Base-by-base conservation (phyloP, 2,329 filamentous ascomycete genomes). In the Zelopaecilomyces penicillatus region DNA sequence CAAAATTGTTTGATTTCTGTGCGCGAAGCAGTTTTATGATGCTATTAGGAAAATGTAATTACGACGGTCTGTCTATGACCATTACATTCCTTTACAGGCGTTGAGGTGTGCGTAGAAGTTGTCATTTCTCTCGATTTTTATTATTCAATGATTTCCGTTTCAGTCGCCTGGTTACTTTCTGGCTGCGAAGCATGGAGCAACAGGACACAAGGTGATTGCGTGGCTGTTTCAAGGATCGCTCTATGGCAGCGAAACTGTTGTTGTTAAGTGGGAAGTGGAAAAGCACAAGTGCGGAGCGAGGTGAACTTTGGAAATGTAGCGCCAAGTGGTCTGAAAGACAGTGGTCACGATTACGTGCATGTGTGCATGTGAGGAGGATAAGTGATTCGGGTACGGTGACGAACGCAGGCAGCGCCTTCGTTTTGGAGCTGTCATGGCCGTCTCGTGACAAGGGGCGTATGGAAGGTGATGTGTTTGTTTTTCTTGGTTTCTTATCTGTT, bases 31-130 rank as follows among this genome's bases (percentile, higher is more conserved):
- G 37, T 48, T 37, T 42, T 46, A 40, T 43, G 43, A 48, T 48
- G 46, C 37, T 46, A 43, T 47, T 45, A 46, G 55, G 59, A 62
- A 58, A 57, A 61, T 60, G 60, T 65, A 66, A 65, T 65, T 57
- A 64, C 54, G 62, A 65, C 60, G 62, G 62, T 56, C 59, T 39
- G 43, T 41, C 45, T 45, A 37, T 45, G 61, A 50, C 62, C 62
- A 61, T 63, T 65, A 63, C 62, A 58, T 58, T 65, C 63, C 61
- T 57, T 65, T 50, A 52, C 43, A 33, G 62, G 62, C 62, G 62
- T 65, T 64, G 50, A 50, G 53, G 51, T 50, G 49, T 57, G 19
- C 19, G 55, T 55, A 46, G 56, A 57, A 57, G 55, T 58, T 59
- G 51, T 53, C 47, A 49, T 47, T 42, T 48, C 30, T 44, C 38